These are phyloP conservation scores for Saturnispora mendoncae DNA, from an alignment of 805 yeast species.

Conservation along the genomic window DNA sequence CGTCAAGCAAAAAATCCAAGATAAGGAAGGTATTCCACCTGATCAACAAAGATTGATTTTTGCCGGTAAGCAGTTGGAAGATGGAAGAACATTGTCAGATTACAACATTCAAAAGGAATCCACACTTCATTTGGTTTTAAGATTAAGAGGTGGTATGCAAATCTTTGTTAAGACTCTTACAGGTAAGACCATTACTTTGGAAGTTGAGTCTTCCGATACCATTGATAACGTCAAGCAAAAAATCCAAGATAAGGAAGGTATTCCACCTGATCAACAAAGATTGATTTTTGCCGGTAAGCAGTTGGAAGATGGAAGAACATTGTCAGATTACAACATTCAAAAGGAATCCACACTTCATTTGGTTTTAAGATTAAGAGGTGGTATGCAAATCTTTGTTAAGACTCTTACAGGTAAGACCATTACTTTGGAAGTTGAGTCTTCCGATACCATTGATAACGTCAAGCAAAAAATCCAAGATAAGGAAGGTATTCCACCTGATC, in stretches of 20 bases:
- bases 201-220: conserved; percentile 96
- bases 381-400: conserved; percentile 55
- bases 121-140: conserved; percentile 69
- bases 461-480: conserved; percentile 95
- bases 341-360: conserved; percentile 97
- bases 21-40: conserved; percentile 71
- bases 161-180: conserved; percentile 49
- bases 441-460: conserved; percentile 96
- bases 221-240: conserved; percentile 94
- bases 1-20: conserved; percentile 90
- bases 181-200: conserved; percentile 71
- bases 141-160: conserved; percentile 84
- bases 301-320: conserved; percentile 98
- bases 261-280: conserved; percentile 99
- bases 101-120: conserved; percentile 45
- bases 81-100: conserved; percentile 92
- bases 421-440: conserved; percentile 94
- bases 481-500: conserved; percentile 97
- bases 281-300: conserved; percentile 99
- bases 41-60: conserved; percentile 38
- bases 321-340: conserved; percentile 99
- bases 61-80: conserved; percentile 41
- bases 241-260: conserved; percentile 96
- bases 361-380: conserved; percentile 81
- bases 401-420: conserved; percentile 56